These are phyloP conservation scores for Obelidium mucronatum DNA, from an alignment of 192 early-diverging fungal genomes.

Conservation along the genomic window DNA sequence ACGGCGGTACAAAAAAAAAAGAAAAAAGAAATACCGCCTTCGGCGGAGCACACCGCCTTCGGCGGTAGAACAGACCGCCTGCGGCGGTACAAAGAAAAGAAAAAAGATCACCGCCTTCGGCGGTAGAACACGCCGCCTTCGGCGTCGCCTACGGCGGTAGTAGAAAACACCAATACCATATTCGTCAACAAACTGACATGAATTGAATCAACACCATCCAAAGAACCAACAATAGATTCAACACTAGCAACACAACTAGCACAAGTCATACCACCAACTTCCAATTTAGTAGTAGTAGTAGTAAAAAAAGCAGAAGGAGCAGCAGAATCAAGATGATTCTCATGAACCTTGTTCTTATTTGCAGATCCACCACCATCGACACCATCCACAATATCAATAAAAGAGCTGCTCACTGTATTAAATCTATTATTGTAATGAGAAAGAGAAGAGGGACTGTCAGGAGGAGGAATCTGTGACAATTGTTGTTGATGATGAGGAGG, in stretches of 20 bases:
- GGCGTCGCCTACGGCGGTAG: too few species aligned
- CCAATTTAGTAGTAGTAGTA: conserved; percentile 33
- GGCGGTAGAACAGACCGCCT: too few species aligned
- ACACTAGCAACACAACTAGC: conserved; percentile 54
- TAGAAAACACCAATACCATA: too few species aligned
- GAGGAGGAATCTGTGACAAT: background rate
- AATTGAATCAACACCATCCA: conserved; percentile 33
- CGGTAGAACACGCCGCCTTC: too few species aligned
- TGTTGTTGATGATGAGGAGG: background rate
- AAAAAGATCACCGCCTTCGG: too few species aligned
- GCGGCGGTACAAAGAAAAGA: too few species aligned
- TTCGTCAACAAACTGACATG: conserved; percentile 49
- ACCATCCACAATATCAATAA: background rate
- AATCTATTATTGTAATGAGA: background rate
- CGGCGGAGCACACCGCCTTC: too few species aligned
- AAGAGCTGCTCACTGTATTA: background rate
- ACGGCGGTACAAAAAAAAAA: too few species aligned
- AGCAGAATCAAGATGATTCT: background rate
- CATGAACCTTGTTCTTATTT: background rate
- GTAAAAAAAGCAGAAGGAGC: background rate
- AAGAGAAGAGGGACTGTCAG: background rate
- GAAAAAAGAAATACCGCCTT: too few species aligned
- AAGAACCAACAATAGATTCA: conserved; percentile 31
- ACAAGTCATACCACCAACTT: conserved; percentile 59
- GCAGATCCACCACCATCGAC: conserved; percentile 9